phyloP scores from a whole-genome alignment of 106 monocot genomes.

The Dendrobium huoshanense region DNA sequence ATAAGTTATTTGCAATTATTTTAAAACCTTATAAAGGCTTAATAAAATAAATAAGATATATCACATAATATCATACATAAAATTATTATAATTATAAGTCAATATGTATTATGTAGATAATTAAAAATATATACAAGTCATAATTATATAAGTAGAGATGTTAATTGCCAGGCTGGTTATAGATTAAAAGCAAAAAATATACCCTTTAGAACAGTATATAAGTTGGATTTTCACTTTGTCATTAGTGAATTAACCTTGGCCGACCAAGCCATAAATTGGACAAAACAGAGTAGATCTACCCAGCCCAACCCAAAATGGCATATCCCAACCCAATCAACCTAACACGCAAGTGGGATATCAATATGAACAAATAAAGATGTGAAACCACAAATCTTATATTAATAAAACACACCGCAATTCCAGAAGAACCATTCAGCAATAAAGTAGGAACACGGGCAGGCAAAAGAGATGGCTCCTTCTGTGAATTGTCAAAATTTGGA shows the following conservation, averaged over 20 bases:
- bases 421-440: conserved; percentile 94
- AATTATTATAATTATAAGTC: no score
- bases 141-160: no score
- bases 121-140: no score
- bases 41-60: no score
- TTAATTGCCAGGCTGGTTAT: no score
- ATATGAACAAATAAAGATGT: neutral
- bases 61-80: no score
- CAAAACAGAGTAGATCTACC: neutral
- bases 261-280: neutral
- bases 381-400: neutral
- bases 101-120: no score
- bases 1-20: no score
- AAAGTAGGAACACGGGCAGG: conserved; percentile 85
- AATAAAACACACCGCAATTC: conserved; percentile 70
- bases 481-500: conserved; percentile 97
- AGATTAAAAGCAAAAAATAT: no score
- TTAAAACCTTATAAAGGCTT: no score
- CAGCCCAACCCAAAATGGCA: neutral
- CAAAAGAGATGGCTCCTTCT: conserved; percentile 91
- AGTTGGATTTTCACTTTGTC: neutral
- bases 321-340: neutral
- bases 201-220: no score
- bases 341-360: neutral
- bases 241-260: neutral